Conservation (phyloP, 2,329 filamentous ascomycete species). For the Fusarium sp. region DNA sequence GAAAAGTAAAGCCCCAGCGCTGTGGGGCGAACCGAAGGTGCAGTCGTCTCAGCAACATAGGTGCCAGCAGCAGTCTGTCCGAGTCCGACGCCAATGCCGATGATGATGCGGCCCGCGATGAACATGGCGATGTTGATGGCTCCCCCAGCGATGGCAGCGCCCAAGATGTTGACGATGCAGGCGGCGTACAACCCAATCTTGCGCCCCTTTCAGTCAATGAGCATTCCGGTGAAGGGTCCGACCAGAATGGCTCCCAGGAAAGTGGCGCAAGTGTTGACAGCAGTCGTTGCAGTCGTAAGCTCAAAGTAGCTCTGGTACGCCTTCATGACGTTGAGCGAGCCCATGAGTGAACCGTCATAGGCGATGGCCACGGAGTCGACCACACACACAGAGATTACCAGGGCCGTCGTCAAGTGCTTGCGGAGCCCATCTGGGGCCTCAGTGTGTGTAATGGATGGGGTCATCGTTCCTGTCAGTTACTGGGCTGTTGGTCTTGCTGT, state of each 20-base stretch:
- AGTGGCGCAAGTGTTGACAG: background rate
- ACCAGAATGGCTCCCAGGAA: background rate
- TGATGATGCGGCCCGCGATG: background rate
- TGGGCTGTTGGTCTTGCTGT: background rate
- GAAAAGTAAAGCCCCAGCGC: background rate
- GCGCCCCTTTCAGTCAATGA: background rate
- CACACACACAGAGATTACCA: background rate
- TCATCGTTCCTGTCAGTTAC: background rate
- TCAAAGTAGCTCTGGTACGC: background rate
- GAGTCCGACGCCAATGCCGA: background rate
- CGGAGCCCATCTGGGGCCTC: background rate
- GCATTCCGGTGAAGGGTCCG: background rate
- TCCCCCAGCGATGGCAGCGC: background rate
- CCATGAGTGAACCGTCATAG: background rate
- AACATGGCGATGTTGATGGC: background rate
- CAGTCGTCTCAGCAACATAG: background rate
- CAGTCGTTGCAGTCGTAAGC: background rate
- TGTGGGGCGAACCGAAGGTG: background rate
- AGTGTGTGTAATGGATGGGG: background rate
- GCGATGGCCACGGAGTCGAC: background rate
- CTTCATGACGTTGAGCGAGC: background rate
- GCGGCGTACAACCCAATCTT: background rate
- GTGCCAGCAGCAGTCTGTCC: background rate
- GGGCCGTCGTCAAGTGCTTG: background rate
- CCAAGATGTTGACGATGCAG: background rate